Conservation (phyloP, 2,329 filamentous ascomycete species). For the Talaromyces sp. region DNA sequence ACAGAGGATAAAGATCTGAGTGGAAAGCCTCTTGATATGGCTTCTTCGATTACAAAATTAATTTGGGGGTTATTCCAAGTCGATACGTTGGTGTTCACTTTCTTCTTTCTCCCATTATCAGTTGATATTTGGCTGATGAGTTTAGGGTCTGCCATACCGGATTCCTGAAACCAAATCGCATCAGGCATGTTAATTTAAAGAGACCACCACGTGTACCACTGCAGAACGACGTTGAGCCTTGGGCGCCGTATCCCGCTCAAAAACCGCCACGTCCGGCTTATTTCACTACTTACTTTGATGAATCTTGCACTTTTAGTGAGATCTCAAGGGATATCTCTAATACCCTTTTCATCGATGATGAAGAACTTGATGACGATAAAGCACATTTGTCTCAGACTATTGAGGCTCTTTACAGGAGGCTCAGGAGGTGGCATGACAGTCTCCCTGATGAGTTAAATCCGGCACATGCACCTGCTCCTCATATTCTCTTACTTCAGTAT, state of each 20-base stretch:
- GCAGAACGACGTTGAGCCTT: constrained; percentile 19
- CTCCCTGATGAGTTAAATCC: constrained; percentile 26
- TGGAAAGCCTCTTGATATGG: constrained; percentile 24
- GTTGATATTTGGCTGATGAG: neutral
- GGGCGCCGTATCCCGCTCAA: constrained; percentile 30
- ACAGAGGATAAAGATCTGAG: constrained; percentile 17
- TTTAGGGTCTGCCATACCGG: constrained; percentile 29
- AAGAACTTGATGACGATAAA: neutral
- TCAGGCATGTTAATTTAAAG: constrained; percentile 27
- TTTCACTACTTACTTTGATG: constrained; percentile 27
- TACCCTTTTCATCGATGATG: constrained; percentile 23
- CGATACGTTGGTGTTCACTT: constrained; percentile 28
- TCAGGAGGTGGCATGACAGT: constrained; percentile 25
- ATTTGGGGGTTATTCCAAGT: constrained; percentile 36
- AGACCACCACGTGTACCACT: constrained; percentile 15
- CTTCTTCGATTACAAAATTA: constrained; percentile 24
- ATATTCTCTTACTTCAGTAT: constrained; percentile 28
- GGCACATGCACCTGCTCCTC: constrained; percentile 24
- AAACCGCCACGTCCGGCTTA: constrained; percentile 22
- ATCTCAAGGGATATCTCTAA: constrained; percentile 33
- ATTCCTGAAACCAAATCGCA: constrained; percentile 30
- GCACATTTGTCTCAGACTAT: constrained; percentile 18
- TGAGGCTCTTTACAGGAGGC: constrained; percentile 24
- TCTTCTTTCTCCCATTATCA: neutral
- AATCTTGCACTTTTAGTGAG: constrained; percentile 28